A percentile compares a stretch with the other conserved stretches of the same genome.
Conservation (phyloP, 495 filamentous ascomycete genomes). For the Annulohypoxylon moriforme region DNA sequence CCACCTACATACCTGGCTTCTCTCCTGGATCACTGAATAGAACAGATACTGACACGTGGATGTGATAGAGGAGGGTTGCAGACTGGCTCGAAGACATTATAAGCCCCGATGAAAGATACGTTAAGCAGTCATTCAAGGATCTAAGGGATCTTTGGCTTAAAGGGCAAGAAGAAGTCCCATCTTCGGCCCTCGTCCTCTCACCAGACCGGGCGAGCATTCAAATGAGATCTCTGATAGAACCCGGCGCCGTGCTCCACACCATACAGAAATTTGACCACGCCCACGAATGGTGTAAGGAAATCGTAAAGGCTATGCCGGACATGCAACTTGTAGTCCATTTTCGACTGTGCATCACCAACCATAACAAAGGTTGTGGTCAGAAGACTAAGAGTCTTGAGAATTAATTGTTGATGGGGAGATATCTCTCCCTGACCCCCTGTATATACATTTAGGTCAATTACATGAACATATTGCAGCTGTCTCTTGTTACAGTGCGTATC, state of each 20-base stretch:
- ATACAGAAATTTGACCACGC: conserved; percentile 35
- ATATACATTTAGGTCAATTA: not conserved
- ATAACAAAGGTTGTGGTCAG: conserved; percentile 8
- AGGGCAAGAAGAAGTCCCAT: conserved; percentile 30
- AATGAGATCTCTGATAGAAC: conserved; percentile 31
- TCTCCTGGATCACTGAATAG: not conserved
- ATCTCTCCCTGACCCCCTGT: not conserved
- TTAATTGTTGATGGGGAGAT: not conserved
- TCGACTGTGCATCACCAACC: conserved; percentile 35
- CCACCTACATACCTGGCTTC: not conserved
- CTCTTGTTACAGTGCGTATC: not conserved
- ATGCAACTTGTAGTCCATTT: conserved; percentile 42
- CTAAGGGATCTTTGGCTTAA: conserved; percentile 35
- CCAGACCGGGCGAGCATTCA: conserved; percentile 10
- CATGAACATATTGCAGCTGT: not conserved
- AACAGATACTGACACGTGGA: conserved; percentile 15
- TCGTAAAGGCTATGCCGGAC: conserved; percentile 29
- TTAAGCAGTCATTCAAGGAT: conserved; percentile 25
- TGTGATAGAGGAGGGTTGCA: conserved; percentile 25
- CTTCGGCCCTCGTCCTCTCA: conserved; percentile 20
- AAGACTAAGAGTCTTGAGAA: conserved; percentile 9
- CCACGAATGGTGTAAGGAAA: conserved; percentile 26
- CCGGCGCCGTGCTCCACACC: conserved; percentile 25
- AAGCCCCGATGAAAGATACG: conserved; percentile 16
- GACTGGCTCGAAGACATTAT: conserved; percentile 30